Base-by-base conservation (phyloP, 352 stramenopile genomes). In the Phytopythium cucurbitacearum region DNA sequence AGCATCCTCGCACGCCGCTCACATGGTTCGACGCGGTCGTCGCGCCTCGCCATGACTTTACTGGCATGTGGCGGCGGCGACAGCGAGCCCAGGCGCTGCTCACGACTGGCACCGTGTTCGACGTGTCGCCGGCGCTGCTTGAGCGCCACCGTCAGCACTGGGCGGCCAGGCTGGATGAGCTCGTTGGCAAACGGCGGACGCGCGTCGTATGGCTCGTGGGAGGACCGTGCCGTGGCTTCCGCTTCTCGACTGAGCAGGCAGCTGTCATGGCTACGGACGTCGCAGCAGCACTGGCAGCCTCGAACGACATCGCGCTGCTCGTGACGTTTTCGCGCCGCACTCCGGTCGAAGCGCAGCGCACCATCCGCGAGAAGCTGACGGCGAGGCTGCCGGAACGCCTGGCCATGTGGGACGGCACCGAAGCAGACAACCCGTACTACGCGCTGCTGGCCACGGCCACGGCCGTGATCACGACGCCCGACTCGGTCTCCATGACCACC, bases 401-500 rank as follows among this genome's bases (percentile, higher is more conserved):
- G 4, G 73, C 76, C 15, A 50, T 90, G 2, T 90, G 69, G 69
- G 53, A 81, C 53, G 71, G 71, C 34, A 58, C 59, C 2, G 75
- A 83, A n/a, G 10, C 36, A 28, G 54, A 53, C 4, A 92, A 90
- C 59, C 81, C 81, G 16, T 92, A 78, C 59, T 58, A 80, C 40
- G 79, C 76, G 12, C 65, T 92, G 48, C 50, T 90, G 7, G 63
- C 67, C 7, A 57, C 71, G 15, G 77, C 77, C 21, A 66, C 71
- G 4, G 66, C 53, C 7, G 66, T 92, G 33, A 69, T 90, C 12
- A 89, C 76, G 7, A 92, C 81, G 0, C 81, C 82, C 7, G 82
- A 92, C 55, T 92, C 79, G 4, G 75, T 90, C 47, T 90, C 82
- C 28, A 92, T 92, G 82, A 85, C 77, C 0, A 92, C 82, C 16